A percentile compares a stretch with the other conserved stretches of the same genome.
Evolutionary conservation across 768 basidiomycete genomes (phyloP).

Genomic region (Russula earlei): DNA sequence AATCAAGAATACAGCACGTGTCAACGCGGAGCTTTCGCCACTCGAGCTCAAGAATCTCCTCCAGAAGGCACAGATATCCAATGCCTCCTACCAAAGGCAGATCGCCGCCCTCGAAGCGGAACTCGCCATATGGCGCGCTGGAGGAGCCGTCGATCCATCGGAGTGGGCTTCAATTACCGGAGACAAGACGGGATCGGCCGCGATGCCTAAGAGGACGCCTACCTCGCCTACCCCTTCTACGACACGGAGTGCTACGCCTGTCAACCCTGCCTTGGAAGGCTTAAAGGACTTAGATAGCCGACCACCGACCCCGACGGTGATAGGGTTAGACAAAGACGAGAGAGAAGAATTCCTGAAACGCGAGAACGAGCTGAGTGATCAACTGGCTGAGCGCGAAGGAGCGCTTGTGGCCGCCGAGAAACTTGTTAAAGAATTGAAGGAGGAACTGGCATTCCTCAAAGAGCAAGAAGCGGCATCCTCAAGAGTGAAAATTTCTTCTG

Average conservation of each 20-base stretch:
- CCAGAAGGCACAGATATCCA: conserved; percentile 80
- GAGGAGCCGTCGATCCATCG: conserved; percentile 72
- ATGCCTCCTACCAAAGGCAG: conserved; percentile 75
- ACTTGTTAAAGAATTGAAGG: conserved; percentile 76
- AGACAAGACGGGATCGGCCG: conserved; percentile 39
- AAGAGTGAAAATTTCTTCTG: conserved; percentile 39
- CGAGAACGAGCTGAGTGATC: conserved; percentile 94
- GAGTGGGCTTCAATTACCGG: conserved; percentile 66
- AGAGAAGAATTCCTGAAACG: conserved; percentile 92
- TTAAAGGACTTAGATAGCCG: conserved; percentile 72
- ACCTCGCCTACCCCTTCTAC: conserved; percentile 56
- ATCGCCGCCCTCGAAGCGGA: conserved; percentile 89
- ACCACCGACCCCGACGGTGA: conserved; percentile 86
- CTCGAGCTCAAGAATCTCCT: conserved; percentile 90
- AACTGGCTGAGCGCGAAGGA: conserved; percentile 86
- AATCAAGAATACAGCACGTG: conserved; percentile 99
- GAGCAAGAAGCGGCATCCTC: conserved; percentile 78
- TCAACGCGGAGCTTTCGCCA: conserved; percentile 96
- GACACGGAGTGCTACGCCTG: conserved; percentile 63
- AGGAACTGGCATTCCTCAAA: conserved; percentile 83
- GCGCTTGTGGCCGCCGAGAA: conserved; percentile 73
- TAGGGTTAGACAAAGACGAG: conserved; percentile 90
- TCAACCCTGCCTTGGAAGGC: conserved; percentile 64
- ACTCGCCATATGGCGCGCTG: conserved; percentile 79
- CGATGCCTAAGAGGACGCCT: conserved; percentile 38